Evolutionary conservation across 495 filamentous ascomycete species (phyloP), one percentile per base, ranked within the genome.

Genomic region (Aspergillus carlsbadensis): DNA sequence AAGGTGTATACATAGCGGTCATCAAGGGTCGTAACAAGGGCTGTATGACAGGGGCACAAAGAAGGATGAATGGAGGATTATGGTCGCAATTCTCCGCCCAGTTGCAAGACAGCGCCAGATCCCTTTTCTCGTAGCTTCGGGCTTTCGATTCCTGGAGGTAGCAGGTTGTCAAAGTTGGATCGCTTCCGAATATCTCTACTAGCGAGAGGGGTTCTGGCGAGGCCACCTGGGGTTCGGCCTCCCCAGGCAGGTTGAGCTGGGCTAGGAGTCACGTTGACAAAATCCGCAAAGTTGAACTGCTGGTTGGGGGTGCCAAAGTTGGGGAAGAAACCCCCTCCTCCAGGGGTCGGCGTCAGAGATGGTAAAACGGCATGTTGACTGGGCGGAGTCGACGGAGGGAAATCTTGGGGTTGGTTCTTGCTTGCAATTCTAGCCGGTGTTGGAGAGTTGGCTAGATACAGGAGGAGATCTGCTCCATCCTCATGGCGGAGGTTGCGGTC

Each of bases 211-310:
- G 94, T 84, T 75, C 81, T 87, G 77, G 68, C 62, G 57, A 67
- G 74, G 54, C 70, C 81, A 58, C 72, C 75, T 56, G 77, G 73
- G 43, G 84, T 82, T n/a, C 81, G 81, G 53, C 71, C 74, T 47
- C 86, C 86, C 79, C 85, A 96, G 5, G 85, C 79, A 54, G 84
- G 90, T 70, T 96, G 94, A 10, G 92, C 94, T 3, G 94, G 95
- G 61, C 89, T 94, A 5, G 95, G 94, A 13, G 94, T 96, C 70
- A 97, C 90, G 66, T 99, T 96, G 56, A 98, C 87, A 67, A 96
- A 99, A 67, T 98, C 95, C 7, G 91, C 85, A 73, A 97, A 96
- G 74, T 97, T 94, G 74, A 97, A 96, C 56, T 84, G 84, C 52
- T 85, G 82, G 24, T 76, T 76, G 2, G 82, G 82, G 3, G 82